Conservation (phyloP, 2,329 filamentous ascomycete genomes). For the Dothidotthia symphoricarpi region DNA sequence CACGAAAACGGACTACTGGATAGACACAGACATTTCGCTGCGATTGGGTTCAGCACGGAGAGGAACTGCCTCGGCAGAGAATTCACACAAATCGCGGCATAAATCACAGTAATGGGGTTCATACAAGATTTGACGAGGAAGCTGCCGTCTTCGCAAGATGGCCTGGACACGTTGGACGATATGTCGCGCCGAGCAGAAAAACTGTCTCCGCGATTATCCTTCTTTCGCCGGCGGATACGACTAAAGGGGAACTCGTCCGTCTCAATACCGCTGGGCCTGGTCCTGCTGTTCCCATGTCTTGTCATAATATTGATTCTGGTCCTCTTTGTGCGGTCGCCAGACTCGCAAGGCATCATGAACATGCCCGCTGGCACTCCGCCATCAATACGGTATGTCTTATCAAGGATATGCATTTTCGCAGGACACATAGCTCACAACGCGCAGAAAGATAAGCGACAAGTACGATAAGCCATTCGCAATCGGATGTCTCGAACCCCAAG, state of each 20-base stretch:
- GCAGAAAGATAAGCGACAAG: conserved; percentile 92
- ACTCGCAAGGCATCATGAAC: conserved; percentile 75
- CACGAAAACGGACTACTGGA: conserved; percentile 3
- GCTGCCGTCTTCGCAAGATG: conserved; percentile 45
- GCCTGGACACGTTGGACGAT: conserved; percentile 46
- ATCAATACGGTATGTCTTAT: conserved; percentile 71
- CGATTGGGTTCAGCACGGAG: conserved; percentile 15
- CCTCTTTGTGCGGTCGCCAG: conserved; percentile 84
- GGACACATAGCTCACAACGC: conserved; percentile 15
- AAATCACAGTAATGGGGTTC: conserved; percentile 14
- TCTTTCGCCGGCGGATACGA: conserved; percentile 82
- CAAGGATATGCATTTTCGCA: neutral
- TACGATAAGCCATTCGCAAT: conserved; percentile 95
- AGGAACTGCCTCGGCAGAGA: conserved; percentile 17
- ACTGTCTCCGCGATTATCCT: conserved; percentile 61
- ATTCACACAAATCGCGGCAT: conserved; percentile 8
- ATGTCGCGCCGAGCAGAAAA: conserved; percentile 45
- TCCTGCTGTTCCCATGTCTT: conserved; percentile 87
- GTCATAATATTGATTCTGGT: conserved; percentile 88
- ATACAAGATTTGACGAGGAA: conserved; percentile 44
- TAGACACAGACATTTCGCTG: too few species aligned
- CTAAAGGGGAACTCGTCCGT: conserved; percentile 88
- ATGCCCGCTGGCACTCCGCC: conserved; percentile 87
- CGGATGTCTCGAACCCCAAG: conserved; percentile 79
- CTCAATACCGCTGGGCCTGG: conserved; percentile 87